A percentile compares a stretch with the other conserved stretches of the same genome.
Evolutionary conservation across 2,329 filamentous ascomycete species (phyloP).

Genomic region (Passalora sequoiae): DNA sequence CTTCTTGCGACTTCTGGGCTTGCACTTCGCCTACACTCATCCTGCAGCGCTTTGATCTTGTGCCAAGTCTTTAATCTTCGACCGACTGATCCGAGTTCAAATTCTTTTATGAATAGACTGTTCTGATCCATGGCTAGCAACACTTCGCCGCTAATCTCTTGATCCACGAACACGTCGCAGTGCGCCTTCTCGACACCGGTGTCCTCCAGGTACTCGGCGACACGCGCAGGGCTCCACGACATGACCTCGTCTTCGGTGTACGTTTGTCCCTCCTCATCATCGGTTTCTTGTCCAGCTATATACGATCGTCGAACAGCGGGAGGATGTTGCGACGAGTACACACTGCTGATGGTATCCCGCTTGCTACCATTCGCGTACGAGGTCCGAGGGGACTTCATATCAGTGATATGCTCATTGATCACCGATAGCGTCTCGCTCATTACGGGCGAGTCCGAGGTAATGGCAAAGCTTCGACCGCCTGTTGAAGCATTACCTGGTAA

Average conservation of each 20-base stretch:
- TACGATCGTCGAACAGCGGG: slow-evolving; percentile 75
- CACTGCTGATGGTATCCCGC: slow-evolving; percentile 58
- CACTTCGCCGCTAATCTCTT: slow-evolving; percentile 93
- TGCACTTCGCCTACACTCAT: slow-evolving; percentile 67
- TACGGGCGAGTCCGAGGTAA: slow-evolving; percentile 53
- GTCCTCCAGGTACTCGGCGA: slow-evolving; percentile 83
- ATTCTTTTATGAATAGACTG: slow-evolving; percentile 90
- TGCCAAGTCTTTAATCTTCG: slow-evolving; percentile 91
- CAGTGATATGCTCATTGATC: slow-evolving; percentile 94
- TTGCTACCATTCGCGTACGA: slow-evolving; percentile 41
- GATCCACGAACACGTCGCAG: slow-evolving; percentile 89
- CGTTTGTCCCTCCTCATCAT: slow-evolving; percentile 76
- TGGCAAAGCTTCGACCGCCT: slow-evolving; percentile 14
- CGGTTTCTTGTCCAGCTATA: slow-evolving; percentile 89
- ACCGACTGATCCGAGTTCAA: slow-evolving; percentile 87
- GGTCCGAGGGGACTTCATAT: slow-evolving; percentile 59
- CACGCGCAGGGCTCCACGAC: slow-evolving; percentile 72
- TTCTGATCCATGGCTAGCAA: slow-evolving; percentile 92
- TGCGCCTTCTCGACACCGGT: slow-evolving; percentile 81
- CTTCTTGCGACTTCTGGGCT: slow-evolving; percentile 32
- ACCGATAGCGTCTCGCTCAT: slow-evolving; percentile 93
- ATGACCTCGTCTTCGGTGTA: slow-evolving; percentile 70
- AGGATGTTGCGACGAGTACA: slow-evolving; percentile 74
- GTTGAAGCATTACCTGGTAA: slow-evolving; percentile 14
- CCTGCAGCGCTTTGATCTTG: slow-evolving; percentile 86